phyloP scores from a whole-genome alignment of 2,329 filamentous ascomycete genomes.

The Diplodia sapinea region DNA sequence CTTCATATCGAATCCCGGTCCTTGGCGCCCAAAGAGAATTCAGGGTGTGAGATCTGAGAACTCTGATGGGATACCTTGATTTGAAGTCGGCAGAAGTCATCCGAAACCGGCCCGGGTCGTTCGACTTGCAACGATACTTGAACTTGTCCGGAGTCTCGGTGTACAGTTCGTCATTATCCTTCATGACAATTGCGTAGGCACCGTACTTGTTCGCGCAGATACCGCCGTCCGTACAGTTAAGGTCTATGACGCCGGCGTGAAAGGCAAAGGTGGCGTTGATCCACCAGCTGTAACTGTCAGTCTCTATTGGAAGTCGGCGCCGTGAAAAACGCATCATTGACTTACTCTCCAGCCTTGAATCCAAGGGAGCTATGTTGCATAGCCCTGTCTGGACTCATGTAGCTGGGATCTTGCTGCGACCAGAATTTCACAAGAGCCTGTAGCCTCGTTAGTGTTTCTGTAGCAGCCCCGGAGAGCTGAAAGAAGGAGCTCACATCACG shows the following conservation, averaged over 20 bases:
- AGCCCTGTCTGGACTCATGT: conserved; percentile 40
- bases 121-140: conserved; percentile 48
- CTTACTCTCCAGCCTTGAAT: conserved; percentile 55
- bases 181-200: conserved; percentile 55
- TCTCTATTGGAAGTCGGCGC: not conserved
- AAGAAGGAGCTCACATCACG: conserved; percentile 43
- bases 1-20: conserved; percentile 57
- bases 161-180: conserved; percentile 48
- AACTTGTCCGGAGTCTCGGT: conserved; percentile 45
- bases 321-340: conserved; percentile 9
- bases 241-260: conserved; percentile 56
- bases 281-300: conserved; percentile 53
- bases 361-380: conserved; percentile 50
- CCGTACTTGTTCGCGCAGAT: conserved; percentile 51
- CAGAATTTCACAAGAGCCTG: conserved; percentile 46
- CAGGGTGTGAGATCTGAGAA: conserved; percentile 53
- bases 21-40: conserved; percentile 54
- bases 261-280: conserved; percentile 56
- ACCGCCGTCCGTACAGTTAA: conserved; percentile 49
- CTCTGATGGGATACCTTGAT: conserved; percentile 51
- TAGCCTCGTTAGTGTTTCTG: conserved; percentile 1
- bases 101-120: conserved; percentile 53
- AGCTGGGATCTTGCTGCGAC: conserved; percentile 42
- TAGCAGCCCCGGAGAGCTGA: conserved; percentile 19
- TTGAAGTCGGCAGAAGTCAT: conserved; percentile 51